Evolutionary conservation across 257 asterid species (phyloP).

Genomic region (Scutellaria baicalensis): DNA sequence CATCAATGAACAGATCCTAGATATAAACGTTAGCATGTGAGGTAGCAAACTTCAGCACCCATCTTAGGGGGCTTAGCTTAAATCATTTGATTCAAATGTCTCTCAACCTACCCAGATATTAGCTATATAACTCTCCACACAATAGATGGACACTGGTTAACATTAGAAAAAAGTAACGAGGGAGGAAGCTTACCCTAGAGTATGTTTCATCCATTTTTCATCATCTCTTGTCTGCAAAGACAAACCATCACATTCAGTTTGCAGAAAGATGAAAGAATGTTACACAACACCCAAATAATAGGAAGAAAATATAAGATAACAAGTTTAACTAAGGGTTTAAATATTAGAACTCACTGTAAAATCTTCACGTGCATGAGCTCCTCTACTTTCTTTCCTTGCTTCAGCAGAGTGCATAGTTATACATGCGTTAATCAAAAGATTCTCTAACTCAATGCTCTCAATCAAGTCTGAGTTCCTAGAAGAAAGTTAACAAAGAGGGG

Average conservation of each 20-base stretch:
- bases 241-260: slow-evolving; percentile 8
- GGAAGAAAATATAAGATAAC: too few relatives aligned
- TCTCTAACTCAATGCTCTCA: slow-evolving; percentile 92
- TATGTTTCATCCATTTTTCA: slow-evolving; percentile 89
- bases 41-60: not conserved
- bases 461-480: slow-evolving; percentile 91
- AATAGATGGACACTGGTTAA: not conserved
- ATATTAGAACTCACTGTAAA: slow-evolving; percentile 54
- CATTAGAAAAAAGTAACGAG: not conserved
- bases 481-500: not conserved
- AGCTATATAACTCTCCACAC: not conserved
- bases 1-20: not conserved
- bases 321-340: not conserved
- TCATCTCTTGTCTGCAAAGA: slow-evolving; percentile 86
- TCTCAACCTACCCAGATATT: not conserved
- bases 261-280: not conserved
- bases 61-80: not conserved
- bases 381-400: slow-evolving; percentile 98
- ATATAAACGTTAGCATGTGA: not conserved
- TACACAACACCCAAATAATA: not conserved
- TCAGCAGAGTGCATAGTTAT: slow-evolving; percentile 99
- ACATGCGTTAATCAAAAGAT: slow-evolving; percentile 90
- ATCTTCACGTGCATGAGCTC: slow-evolving; percentile 99
- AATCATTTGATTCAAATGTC: not conserved
- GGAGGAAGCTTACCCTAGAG: slow-evolving; percentile 60